Evolutionary conservation across 2,329 filamentous ascomycete species (phyloP).

Genomic region (Trichoderma arundinaceum): DNA sequence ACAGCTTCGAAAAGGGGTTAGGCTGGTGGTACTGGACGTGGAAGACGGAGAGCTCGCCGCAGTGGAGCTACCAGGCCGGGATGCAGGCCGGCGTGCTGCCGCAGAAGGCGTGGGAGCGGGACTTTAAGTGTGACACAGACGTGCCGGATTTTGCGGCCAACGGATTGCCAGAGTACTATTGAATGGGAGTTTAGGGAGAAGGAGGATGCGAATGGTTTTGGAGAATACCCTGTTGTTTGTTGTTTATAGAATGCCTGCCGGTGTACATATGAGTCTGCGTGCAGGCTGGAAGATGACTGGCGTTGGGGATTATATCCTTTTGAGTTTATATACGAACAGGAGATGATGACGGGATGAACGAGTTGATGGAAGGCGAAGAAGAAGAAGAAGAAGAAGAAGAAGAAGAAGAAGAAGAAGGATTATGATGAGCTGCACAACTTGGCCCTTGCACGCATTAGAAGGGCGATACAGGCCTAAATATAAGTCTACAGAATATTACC

Average conservation of each 20-base stretch:
- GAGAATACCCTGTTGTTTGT: slow-evolving; percentile 22
- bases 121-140: slow-evolving; percentile 70
- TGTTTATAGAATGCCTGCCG: slow-evolving; percentile 21
- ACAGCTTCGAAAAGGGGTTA: slow-evolving; percentile 88
- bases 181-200: not conserved
- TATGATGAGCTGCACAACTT: not conserved
- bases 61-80: slow-evolving; percentile 92
- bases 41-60: slow-evolving; percentile 82
- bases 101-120: slow-evolving; percentile 69
- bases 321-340: not conserved
- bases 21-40: slow-evolving; percentile 99
- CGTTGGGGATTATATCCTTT: not conserved
- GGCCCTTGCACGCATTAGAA: too few species aligned
- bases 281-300: not conserved
- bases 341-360: not conserved
- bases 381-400: not conserved
- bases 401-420: not conserved
- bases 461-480: too few species aligned
- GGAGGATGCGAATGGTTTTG: not conserved
- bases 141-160: slow-evolving; percentile 58
- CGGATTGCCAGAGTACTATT: slow-evolving; percentile 53
- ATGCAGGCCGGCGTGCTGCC: slow-evolving; percentile 81
- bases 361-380: not conserved
- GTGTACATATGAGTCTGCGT: slow-evolving; percentile 9
- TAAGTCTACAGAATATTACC: too few species aligned